Evolutionary conservation across 225 moss, liverwort and hornwort genomes (phyloP).

Genomic region (Anthoceros angustus): DNA sequence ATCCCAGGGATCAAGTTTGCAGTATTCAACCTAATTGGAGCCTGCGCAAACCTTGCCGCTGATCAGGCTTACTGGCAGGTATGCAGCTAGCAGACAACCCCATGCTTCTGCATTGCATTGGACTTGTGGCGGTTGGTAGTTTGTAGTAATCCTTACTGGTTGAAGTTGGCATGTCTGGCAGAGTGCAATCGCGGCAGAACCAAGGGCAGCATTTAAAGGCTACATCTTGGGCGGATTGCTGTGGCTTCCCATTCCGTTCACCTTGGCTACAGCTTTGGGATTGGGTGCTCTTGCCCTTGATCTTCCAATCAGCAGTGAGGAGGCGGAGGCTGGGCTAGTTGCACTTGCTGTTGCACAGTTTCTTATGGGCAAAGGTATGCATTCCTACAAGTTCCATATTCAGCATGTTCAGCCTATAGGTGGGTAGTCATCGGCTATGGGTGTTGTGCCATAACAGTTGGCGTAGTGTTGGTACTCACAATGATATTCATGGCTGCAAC

Average conservation of each 20-base stretch:
- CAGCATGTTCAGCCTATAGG: not conserved
- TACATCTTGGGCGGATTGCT: slow-evolving; percentile 78
- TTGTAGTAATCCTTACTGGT: not conserved
- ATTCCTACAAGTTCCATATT: not conserved
- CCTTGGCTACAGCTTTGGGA: slow-evolving; percentile 82
- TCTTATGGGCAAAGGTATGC: slow-evolving; percentile 55
- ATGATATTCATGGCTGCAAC: not conserved
- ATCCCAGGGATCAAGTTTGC: no score
- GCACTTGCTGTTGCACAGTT: slow-evolving; percentile 72
- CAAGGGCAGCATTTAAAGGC: slow-evolving; percentile 72
- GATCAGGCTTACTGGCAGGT: no score
- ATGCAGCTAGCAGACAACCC: no score
- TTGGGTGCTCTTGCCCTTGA: slow-evolving; percentile 69
- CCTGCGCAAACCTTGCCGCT: no score
- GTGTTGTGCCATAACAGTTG: not conserved
- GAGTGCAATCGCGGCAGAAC: slow-evolving; percentile 87
- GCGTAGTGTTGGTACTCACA: not conserved
- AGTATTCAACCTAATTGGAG: no score
- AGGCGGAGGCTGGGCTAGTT: slow-evolving; percentile 62
- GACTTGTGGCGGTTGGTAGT: not conserved
- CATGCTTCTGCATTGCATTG: not conserved
- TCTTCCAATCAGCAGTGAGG: slow-evolving; percentile 46
- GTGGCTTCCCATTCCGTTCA: slow-evolving; percentile 89
- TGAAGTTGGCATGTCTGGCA: no score
- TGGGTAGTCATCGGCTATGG: not conserved